Evolutionary conservation across 805 yeast species (phyloP), one percentile per base, ranked within the genome.

Genomic region (Allodekkera sacchari): DNA sequence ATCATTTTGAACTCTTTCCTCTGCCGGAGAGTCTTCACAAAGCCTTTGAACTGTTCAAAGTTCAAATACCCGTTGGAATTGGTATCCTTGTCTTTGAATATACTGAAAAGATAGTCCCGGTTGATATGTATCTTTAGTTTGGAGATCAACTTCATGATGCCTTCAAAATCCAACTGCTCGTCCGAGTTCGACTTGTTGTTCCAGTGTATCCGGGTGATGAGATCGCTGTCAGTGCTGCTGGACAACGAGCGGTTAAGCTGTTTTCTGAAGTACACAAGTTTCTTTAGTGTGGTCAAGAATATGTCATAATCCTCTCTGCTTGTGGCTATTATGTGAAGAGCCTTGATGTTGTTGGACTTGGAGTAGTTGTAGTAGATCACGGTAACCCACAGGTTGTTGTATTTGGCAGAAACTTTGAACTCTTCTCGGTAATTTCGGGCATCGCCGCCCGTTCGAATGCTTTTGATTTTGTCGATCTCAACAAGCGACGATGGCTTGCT

Each of bases 341-440:
- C 82, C 45, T 84, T 83, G 27, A 84, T 60, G 49, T 80, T 83
- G 31, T 71, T 63, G 2, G 69, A 64, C 33, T 69, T 74, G 5
- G 71, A 63, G 6, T 68, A 64, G 39, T 73, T 68, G 35, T 65
- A 71, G 49, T 84, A 89, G 9, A 85, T 73, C 20, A 89, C 70
- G 0, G 95, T 78, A 1, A 84, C 66, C 98, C 98, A 89, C 7
- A 71, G 55, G 9, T 64, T 61, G 27, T 75, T 74, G 33, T 68
- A 71, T 31, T 79, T 85, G 22, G 73, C 60, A 2, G 87, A 71
- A 1, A 85, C 69, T 22, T 80, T 77, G 43, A 83, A 72, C 53
- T 87, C 95, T 48, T 88, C 95, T 38, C 95, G 60, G 50, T 87
- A 89, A 43, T 84, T 83, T 22, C 71, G 68, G 1, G 96, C 96